phyloP scores from a whole-genome alignment of 306 rosid genomes.

The Boehmeria nivea region DNA sequence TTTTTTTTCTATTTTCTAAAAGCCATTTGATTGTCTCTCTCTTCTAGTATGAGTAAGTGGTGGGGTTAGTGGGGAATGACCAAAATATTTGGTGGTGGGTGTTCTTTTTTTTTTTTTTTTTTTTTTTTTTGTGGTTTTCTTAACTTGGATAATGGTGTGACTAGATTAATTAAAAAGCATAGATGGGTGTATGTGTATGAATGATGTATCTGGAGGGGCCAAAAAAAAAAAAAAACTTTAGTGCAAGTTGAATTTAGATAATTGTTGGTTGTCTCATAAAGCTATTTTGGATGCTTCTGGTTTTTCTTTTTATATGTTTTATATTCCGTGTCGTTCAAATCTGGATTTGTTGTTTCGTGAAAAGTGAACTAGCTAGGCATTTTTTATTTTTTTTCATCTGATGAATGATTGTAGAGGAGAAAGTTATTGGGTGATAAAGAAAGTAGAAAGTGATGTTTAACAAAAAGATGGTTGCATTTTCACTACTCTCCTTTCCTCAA shows the following conservation, averaged over 20 bases:
- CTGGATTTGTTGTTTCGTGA: slow-evolving; percentile 13
- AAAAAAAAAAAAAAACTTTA: slow-evolving; percentile 26
- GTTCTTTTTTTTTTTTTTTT: slow-evolving; percentile 9
- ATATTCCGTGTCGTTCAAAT: not conserved
- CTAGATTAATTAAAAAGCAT: slow-evolving; percentile 43
- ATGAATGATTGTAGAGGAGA: slow-evolving; percentile 23
- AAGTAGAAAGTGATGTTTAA: slow-evolving; percentile 24
- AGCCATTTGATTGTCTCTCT: slow-evolving; percentile 34
- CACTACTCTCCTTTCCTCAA: slow-evolving; percentile 1
- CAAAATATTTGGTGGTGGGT: slow-evolving; percentile 47
- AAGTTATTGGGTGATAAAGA: slow-evolving; percentile 20
- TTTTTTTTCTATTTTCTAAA: slow-evolving; percentile 21
- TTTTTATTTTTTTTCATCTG: slow-evolving; percentile 20
- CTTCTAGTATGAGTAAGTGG: slow-evolving; percentile 32
- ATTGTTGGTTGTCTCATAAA: slow-evolving; percentile 43
- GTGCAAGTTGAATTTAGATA: slow-evolving; percentile 49
- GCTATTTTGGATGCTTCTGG: slow-evolving; percentile 50
- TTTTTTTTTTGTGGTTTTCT: slow-evolving; percentile 10
- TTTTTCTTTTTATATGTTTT: slow-evolving; percentile 19
- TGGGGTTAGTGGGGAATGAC: slow-evolving; percentile 58
- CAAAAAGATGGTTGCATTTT: slow-evolving; percentile 16
- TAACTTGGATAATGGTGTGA: slow-evolving; percentile 47
- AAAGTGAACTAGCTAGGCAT: slow-evolving; percentile 38
- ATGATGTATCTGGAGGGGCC: slow-evolving; percentile 38
- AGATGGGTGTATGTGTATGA: slow-evolving; percentile 23